Percentiles rank a stretch among this genome's conserved stretches.
Evolutionary conservation across 2,329 filamentous ascomycete genomes (phyloP).

Genomic region (Sporothrix phasma): DNA sequence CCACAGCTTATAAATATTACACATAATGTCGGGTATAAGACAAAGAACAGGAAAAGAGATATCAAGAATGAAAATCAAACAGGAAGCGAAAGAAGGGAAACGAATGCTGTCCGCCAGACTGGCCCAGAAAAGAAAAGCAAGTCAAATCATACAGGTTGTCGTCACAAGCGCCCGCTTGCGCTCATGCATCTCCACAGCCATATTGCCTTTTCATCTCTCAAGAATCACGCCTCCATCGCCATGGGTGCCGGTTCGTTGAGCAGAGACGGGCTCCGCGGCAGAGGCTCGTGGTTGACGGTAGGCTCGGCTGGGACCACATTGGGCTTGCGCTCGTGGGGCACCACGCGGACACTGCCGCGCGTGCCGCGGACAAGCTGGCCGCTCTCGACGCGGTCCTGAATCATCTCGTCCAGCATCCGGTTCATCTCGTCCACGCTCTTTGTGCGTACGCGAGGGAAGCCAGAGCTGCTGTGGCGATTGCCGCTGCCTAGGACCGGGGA

Average conservation of each 20-base stretch:
- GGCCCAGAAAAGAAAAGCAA: conserved; percentile 6
- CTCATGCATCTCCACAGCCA: not conserved
- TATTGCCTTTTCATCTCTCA: too few relatives aligned
- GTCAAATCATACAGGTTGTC: conserved; percentile 3
- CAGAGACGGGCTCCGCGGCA: conserved; percentile 23
- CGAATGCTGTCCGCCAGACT: not conserved
- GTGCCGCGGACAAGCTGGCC: conserved; percentile 59
- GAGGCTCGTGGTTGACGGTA: conserved; percentile 16
- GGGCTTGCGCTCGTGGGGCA: conserved; percentile 33
- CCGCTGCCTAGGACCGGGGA: not conserved
- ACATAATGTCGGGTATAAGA: conserved; percentile 26
- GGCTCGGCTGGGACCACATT: conserved; percentile 16
- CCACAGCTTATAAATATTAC: conserved; percentile 11
- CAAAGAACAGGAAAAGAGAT: conserved; percentile 18
- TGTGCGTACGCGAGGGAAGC: conserved; percentile 38
- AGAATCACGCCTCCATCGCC: conserved; percentile 22
- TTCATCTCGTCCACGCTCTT: conserved; percentile 87
- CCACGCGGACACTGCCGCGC: conserved; percentile 56
- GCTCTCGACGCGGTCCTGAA: conserved; percentile 72
- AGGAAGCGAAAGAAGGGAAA: conserved; percentile 21
- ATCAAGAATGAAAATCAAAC: conserved; percentile 16
- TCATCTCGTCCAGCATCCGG: conserved; percentile 91
- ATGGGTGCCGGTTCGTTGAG: conserved; percentile 22
- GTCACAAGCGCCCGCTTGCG: not conserved
- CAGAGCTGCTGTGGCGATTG: conserved; percentile 11